Evolutionary conservation across 352 stramenopile genomes (phyloP).

Genomic region (Phytophthora macrochlamydospora): DNA sequence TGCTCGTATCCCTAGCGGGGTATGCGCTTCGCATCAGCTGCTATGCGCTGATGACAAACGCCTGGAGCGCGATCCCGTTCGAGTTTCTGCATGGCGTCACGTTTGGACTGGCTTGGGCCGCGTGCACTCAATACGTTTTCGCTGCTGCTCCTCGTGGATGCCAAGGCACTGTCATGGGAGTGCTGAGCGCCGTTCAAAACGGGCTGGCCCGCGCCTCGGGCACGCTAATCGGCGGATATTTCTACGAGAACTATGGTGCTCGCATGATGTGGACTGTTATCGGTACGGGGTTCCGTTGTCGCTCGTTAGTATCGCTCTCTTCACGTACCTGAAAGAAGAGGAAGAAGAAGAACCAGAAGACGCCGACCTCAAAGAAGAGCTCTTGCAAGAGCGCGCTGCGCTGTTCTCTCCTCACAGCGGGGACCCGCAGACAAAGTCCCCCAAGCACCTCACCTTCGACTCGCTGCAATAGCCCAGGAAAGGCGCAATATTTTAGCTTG

Average conservation of each 20-base stretch:
- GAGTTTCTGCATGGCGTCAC: conserved; percentile 79
- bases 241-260: conserved; percentile 73
- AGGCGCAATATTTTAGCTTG: neutral
- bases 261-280: conserved; percentile 70
- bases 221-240: conserved; percentile 73
- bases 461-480: conserved; percentile 10
- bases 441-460: conserved; percentile 23
- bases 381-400: conserved; percentile 20
- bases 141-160: conserved; percentile 50
- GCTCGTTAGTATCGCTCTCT: conserved; percentile 57
- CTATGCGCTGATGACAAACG: conserved; percentile 76
- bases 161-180: conserved; percentile 72
- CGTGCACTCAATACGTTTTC: conserved; percentile 77
- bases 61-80: conserved; percentile 77
- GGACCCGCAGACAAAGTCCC: conserved; percentile 28
- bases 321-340: conserved; percentile 66
- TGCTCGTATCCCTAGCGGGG: conserved; percentile 64
- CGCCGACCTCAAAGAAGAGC: conserved; percentile 10
- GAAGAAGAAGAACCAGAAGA: conserved; percentile 4
- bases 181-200: conserved; percentile 77
- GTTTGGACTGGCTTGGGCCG: conserved; percentile 72
- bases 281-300: conserved; percentile 66
- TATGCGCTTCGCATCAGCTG: conserved; percentile 69
- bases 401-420: conserved; percentile 31
- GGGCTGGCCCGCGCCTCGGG: conserved; percentile 59